Evolutionary conservation across 371 early-diverging fungal genomes (phyloP).

Genomic region (Mucor ambiguus): DNA sequence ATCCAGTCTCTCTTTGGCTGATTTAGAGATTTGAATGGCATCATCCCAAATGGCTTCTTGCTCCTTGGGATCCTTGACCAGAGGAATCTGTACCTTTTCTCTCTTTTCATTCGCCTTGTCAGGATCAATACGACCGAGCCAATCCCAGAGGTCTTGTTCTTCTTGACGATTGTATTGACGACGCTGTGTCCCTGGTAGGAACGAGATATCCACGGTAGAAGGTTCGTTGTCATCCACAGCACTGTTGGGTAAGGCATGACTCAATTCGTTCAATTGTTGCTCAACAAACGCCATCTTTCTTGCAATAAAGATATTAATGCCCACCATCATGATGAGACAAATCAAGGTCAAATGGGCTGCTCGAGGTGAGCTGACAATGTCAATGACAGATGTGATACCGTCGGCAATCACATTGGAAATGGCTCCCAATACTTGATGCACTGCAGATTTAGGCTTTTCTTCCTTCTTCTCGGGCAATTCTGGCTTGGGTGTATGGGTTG

Average conservation of each 20-base stretch:
- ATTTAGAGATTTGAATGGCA: constrained; percentile 8
- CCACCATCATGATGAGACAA: constrained; percentile 33
- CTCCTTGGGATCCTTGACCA: neutral
- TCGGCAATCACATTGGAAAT: constrained; percentile 13
- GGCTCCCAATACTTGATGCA: constrained; percentile 9
- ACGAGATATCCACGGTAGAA: neutral
- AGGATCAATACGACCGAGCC: constrained; percentile 21
- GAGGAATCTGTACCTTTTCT: neutral
- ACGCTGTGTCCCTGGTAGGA: neutral
- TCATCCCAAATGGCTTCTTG: constrained; percentile 18
- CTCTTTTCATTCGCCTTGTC: constrained; percentile 10
- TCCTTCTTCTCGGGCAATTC: neutral
- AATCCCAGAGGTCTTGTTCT: constrained; percentile 22
- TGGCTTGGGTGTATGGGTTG: neutral
- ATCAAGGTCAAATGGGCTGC: constrained; percentile 30
- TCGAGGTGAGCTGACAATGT: constrained; percentile 12
- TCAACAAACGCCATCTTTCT: constrained; percentile 38
- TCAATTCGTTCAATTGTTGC: constrained; percentile 13
- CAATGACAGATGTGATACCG: constrained; percentile 12
- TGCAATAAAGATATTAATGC: constrained; percentile 40
- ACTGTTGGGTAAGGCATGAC: neutral
- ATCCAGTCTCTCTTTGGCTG: constrained; percentile 22
- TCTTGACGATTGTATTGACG: constrained; percentile 18
- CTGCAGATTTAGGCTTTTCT: constrained; percentile 1
- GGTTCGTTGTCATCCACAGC: neutral